A percentile compares a stretch with the other conserved stretches of the same genome.
These are phyloP conservation scores for Nothophaeocryptopus gaeumannii DNA, from an alignment of 2,329 filamentous ascomycete genomes.

Conservation along the genomic window DNA sequence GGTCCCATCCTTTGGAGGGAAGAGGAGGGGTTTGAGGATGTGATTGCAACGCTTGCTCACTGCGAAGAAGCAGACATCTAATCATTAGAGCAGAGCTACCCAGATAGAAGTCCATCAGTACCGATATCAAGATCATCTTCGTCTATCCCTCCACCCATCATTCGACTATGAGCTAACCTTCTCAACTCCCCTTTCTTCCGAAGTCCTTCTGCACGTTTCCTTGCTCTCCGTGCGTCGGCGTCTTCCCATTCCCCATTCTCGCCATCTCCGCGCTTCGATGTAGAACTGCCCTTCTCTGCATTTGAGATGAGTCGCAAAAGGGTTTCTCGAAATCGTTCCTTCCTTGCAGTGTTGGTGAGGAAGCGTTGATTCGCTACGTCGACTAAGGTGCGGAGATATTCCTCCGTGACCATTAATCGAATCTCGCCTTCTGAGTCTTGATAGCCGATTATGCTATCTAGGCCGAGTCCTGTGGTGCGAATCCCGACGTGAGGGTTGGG, in stretches of 20 bases:
- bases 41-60: too few relatives aligned
- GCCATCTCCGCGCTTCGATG: slow-evolving; percentile 36
- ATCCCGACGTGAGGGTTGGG: slow-evolving; percentile 72
- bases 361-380: slow-evolving; percentile 73
- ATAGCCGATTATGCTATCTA: slow-evolving; percentile 76
- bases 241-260: slow-evolving; percentile 38
- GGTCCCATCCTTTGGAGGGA: too few relatives aligned
- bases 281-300: not conserved
- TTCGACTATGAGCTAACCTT: too few relatives aligned
- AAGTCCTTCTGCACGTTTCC: slow-evolving; percentile 48
- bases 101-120: too few relatives aligned
- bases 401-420: slow-evolving; percentile 59
- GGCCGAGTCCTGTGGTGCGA: slow-evolving; percentile 74
- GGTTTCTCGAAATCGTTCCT: slow-evolving; percentile 59
- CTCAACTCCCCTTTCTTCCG: slow-evolving; percentile 34
- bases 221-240: slow-evolving; percentile 36
- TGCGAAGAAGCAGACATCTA: too few relatives aligned
- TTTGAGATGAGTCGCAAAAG: slow-evolving; percentile 41
- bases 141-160: too few relatives aligned
- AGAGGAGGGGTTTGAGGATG: too few relatives aligned
- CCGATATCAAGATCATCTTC: too few relatives aligned
- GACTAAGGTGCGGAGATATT: slow-evolving; percentile 66
- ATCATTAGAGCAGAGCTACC: too few relatives aligned
- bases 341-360: slow-evolving; percentile 64
- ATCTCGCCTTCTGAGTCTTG: slow-evolving; percentile 43